Evolutionary conservation across 2,329 filamentous ascomycete species (phyloP).

Genomic region (Diaporthe eres): DNA sequence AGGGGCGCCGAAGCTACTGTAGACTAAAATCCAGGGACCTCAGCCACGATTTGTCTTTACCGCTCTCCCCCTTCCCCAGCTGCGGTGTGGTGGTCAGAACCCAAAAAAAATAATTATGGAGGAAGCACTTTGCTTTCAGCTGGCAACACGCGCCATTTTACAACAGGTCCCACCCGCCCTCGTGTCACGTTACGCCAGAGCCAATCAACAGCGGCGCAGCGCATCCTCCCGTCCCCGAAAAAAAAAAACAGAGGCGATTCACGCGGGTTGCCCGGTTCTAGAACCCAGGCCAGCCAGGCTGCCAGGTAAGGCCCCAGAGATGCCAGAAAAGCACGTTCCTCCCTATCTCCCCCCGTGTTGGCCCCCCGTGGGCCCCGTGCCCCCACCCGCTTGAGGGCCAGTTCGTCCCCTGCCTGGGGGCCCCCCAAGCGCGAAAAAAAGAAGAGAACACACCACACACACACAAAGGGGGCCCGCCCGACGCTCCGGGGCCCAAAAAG

Average conservation of each 20-base stretch:
- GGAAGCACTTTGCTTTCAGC: background rate
- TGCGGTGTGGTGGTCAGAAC: constrained; percentile 29
- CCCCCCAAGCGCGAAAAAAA: too few species aligned
- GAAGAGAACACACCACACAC: too few species aligned
- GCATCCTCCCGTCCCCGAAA: background rate
- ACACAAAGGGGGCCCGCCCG: background rate
- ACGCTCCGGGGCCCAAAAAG: constrained; percentile 19
- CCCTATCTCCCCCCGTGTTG: background rate
- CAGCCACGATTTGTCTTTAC: constrained; percentile 19
- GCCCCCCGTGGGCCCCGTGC: background rate
- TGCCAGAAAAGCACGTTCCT: constrained; percentile 9
- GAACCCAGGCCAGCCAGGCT: background rate
- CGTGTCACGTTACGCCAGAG: constrained; percentile 11
- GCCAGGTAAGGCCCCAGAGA: background rate
- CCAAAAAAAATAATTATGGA: background rate
- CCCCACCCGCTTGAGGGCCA: background rate
- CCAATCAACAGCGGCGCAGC: background rate
- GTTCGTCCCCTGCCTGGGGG: background rate
- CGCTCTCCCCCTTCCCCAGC: background rate
- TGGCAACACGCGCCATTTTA: constrained; percentile 26
- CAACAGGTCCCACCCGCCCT: constrained; percentile 9
- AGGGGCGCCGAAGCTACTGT: background rate
- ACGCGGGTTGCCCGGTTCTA: constrained; percentile 19
- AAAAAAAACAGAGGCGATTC: background rate
- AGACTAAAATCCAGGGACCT: background rate